Evolutionary conservation across 257 asterid species (phyloP).

Genomic region (Thymus quinquecostatus): DNA sequence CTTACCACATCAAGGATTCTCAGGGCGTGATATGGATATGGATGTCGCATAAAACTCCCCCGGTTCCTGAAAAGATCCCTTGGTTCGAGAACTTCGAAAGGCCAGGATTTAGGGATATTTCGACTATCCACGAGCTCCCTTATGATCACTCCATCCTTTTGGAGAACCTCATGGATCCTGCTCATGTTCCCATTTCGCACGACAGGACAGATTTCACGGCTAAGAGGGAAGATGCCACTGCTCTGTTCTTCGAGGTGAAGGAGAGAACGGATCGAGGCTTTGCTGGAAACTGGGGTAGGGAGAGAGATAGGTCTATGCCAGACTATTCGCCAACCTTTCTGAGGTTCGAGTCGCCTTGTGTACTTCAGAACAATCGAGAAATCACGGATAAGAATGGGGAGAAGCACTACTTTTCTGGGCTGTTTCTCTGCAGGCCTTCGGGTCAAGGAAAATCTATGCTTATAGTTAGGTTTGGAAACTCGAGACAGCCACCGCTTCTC

Average conservation of each 20-base stretch:
- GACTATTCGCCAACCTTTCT: constrained; percentile 57
- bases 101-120: constrained; percentile 70
- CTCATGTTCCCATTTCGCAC: constrained; percentile 92
- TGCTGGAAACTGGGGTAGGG: constrained; percentile 88
- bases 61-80: constrained; percentile 68
- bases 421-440: constrained; percentile 86
- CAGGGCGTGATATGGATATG: constrained; percentile 97
- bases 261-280: constrained; percentile 85
- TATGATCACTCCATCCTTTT: constrained; percentile 94
- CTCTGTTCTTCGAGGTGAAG: constrained; percentile 71
- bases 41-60: constrained; percentile 81
- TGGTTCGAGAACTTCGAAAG: constrained; percentile 77
- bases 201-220: constrained; percentile 88
- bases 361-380: constrained; percentile 77
- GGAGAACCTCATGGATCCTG: constrained; percentile 98
- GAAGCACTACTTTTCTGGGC: constrained; percentile 65
- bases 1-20: constrained; percentile 72
- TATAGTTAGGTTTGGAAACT: constrained; percentile 82
- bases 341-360: constrained; percentile 86
- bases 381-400: constrained; percentile 56
- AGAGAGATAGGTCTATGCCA: constrained; percentile 54
- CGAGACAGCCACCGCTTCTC: constrained; percentile 50
- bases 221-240: constrained; percentile 80
- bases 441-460: constrained; percentile 99
- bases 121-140: constrained; percentile 90